Conservation (phyloP, 2,329 filamentous ascomycete genomes). For the Colletotrichum sp. region DNA sequence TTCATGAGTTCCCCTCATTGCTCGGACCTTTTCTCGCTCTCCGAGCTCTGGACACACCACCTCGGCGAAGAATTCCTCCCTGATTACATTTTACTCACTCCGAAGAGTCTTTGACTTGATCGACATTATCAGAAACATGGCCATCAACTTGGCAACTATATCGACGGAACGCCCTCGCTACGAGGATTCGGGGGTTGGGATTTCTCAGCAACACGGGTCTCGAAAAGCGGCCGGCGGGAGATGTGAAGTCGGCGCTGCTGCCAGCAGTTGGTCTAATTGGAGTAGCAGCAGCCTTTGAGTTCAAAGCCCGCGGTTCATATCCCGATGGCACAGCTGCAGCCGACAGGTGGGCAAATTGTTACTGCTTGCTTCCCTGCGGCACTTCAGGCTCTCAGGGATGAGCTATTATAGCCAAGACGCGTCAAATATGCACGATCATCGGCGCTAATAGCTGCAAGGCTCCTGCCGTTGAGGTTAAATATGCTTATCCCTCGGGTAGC, state of each 20-base stretch:
- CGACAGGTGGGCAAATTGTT: neutral
- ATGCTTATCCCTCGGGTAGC: neutral
- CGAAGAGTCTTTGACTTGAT: neutral
- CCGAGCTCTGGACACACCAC: neutral
- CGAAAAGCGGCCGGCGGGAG: neutral
- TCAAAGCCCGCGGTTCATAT: conserved; percentile 1
- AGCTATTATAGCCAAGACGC: neutral
- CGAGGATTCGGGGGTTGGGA: neutral
- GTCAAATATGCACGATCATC: neutral
- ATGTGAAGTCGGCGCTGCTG: neutral
- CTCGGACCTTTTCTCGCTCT: neutral
- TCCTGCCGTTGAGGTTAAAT: neutral
- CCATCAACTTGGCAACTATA: neutral
- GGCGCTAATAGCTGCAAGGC: neutral
- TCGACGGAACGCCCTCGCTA: neutral
- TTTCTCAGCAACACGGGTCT: neutral
- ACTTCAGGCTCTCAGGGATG: neutral
- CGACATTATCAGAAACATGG: neutral
- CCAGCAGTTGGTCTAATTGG: neutral
- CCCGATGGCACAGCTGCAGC: neutral
- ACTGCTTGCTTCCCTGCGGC: rapidly evolving
- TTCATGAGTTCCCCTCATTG: neutral
- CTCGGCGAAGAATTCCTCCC: neutral
- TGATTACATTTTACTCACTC: neutral
- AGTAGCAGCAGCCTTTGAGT: neutral